phyloP scores from a whole-genome alignment of 116 monocot genomes.

The Posidonia oceanica region DNA sequence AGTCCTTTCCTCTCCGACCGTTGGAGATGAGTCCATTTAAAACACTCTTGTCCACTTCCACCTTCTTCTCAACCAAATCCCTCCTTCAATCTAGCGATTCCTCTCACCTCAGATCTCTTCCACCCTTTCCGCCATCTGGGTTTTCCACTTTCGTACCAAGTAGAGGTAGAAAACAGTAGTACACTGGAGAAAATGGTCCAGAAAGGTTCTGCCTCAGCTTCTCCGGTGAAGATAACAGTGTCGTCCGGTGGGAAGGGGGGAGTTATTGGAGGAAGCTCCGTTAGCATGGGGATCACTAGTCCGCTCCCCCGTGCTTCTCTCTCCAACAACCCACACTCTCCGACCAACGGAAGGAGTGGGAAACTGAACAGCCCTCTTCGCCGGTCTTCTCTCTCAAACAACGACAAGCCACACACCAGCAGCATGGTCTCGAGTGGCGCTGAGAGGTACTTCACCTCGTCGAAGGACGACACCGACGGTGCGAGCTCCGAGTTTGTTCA shows the following conservation, averaged over 20 bases:
- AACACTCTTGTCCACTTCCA: not conserved
- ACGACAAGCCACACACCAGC: constrained; percentile 11
- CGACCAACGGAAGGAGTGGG: constrained; percentile 13
- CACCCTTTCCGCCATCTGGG: too few relatives aligned
- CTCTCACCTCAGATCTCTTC: not conserved
- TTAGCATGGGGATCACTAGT: constrained; percentile 47
- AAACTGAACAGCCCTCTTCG: constrained; percentile 44
- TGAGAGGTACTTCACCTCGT: constrained; percentile 39
- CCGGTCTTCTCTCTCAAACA: constrained; percentile 26
- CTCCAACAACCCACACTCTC: constrained; percentile 14
- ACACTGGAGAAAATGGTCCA: constrained; percentile 22
- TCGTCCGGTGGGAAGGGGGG: constrained; percentile 26
- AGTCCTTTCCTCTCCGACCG: not conserved
- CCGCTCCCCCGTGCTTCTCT: constrained; percentile 42
- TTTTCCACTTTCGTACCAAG: not conserved
- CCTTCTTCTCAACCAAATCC: not conserved
- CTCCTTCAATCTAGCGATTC: not conserved
- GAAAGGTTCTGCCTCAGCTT: constrained; percentile 33
- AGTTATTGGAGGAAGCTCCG: not conserved
- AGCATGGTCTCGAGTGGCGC: constrained; percentile 12
- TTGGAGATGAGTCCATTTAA: constrained; percentile 3
- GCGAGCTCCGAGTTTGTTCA: constrained; percentile 46
- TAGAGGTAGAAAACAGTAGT: not conserved
- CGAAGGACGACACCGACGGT: constrained; percentile 18
- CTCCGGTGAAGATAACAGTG: constrained; percentile 67